phyloP scores from a whole-genome alignment of 345 rosid species.

The Eucalyptus sp. region DNA sequence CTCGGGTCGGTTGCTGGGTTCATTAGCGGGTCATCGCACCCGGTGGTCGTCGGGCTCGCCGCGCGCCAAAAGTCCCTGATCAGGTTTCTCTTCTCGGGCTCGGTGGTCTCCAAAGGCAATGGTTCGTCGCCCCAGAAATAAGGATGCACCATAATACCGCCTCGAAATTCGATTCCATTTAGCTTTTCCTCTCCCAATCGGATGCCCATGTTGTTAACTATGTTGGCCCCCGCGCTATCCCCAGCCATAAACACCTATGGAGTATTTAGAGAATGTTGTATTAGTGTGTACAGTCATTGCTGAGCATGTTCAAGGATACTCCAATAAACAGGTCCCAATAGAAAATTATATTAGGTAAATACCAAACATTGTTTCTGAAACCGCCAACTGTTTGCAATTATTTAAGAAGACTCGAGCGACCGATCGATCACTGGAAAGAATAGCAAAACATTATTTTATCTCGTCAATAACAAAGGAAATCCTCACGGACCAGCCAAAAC shows the following conservation, averaged over 20 bases:
- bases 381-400: background rate
- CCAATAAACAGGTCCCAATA: background rate
- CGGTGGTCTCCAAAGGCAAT: background rate
- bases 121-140: conserved; percentile 11
- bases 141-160: conserved; percentile 16
- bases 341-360: background rate
- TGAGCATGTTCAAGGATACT: background rate
- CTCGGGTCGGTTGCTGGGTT: conserved; percentile 18
- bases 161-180: background rate
- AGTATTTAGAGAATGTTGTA: background rate
- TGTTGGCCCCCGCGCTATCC: conserved; percentile 29
- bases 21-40: conserved; percentile 10
- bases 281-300: background rate
- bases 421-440: background rate
- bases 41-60: conserved; percentile 6
- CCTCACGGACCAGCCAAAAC: background rate
- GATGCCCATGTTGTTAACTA: conserved; percentile 5
- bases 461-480: background rate
- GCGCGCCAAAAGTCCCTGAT: background rate
- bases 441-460: background rate
- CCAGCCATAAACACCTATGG: conserved; percentile 16
- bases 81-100: background rate
- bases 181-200: background rate
- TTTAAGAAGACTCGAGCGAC: background rate
- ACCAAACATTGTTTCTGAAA: background rate